Evolutionary conservation across 176 grass and related monocot species (phyloP), one percentile per base, ranked within the genome.

Genomic region (Avena sativa): DNA sequence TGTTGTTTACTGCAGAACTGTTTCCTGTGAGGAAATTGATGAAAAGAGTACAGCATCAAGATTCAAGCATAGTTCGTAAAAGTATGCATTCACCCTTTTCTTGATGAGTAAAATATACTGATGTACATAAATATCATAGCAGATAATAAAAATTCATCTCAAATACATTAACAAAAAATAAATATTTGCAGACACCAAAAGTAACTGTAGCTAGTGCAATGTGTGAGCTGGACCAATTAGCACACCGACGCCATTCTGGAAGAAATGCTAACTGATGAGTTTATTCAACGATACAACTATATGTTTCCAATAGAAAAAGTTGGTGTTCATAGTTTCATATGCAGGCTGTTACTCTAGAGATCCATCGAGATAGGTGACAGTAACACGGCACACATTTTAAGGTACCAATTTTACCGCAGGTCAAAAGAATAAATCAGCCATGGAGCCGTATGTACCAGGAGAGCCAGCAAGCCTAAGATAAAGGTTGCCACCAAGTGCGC

Each of bases 401-500:
- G 12, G 71, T 13, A 65, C 25, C 26, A 26, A 8, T 75, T 3
- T 16, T 1, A 51, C 46, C 14, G n/a, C 21, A 28, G 12, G 21
- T 51, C 47, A 77, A 34, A 56, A 77, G 25, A 56, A n/a, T 9
- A 19, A 12, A 19, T 15, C 16, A 30, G 0, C 2, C 16, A 78
- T 6, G 16, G 65, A 86, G 57, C 38, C 13, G 9, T 21, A 16
- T 15, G 6, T 87, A 95, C 91, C 91, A 69, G 87, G 32, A 51
- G 85, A 55, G 6, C 12, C 50, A 0, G 91, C 69, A 47, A 85
- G 47, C n/a, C 81, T 79, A 43, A 93, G 69, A 43, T 89, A 95
- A 1, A 95, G 36, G 77, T 86, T 87, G 63, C 85, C 88, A 46
- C 80, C 68, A 20, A 4, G 9, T 23, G 0, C 16, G 53, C 20